A percentile compares a stretch with the other conserved stretches of the same genome.
Conservation (phyloP, 2,329 filamentous ascomycete genomes). For the Penicillium sp. region DNA sequence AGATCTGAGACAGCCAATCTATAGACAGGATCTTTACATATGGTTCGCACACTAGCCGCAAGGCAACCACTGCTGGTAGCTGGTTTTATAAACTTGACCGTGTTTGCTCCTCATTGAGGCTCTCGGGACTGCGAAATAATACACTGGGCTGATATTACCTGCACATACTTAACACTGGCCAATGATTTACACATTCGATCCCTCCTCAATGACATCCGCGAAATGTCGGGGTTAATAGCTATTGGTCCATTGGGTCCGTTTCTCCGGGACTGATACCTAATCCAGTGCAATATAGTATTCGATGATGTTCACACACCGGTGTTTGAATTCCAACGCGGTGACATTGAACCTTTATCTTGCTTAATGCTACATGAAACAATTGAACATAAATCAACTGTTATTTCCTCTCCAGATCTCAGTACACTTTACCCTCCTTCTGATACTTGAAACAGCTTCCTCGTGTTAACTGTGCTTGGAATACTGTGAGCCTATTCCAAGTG, state of each 20-base stretch:
- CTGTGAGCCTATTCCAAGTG: not conserved
- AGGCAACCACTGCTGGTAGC: conserved; percentile 1
- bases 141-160: not conserved
- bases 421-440: not conserved
- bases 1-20: conserved; percentile 1
- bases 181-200: not conserved
- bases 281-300: not conserved
- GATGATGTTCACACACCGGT: not conserved
- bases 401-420: not conserved
- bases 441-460: not conserved
- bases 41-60: not conserved
- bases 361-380: not conserved
- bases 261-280: not conserved
- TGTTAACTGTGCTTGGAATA: not conserved
- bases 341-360: not conserved
- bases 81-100: not conserved
- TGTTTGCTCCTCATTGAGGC: conserved; percentile 1
- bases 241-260: not conserved
- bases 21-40: not conserved
- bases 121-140: not conserved
- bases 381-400: not conserved
- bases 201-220: not conserved
- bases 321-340: not conserved
- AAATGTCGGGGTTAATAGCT: not conserved
- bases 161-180: not conserved